These are phyloP conservation scores for Berkeleyomyces rouxiae DNA, from an alignment of 2,329 filamentous ascomycete genomes.

Conservation along the genomic window DNA sequence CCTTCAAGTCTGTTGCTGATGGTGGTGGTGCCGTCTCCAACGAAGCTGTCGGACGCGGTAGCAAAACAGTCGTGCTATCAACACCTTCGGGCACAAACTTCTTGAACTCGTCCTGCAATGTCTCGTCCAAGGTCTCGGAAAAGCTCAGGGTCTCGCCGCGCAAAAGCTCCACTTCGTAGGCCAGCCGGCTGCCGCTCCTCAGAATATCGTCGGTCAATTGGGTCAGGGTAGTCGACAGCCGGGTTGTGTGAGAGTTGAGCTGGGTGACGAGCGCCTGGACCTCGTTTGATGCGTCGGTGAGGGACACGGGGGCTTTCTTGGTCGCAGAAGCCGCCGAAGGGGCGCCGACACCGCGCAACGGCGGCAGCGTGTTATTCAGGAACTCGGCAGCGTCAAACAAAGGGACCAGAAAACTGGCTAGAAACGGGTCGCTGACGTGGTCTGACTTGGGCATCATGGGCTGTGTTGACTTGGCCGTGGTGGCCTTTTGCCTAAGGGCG, in stretches of 20 bases:
- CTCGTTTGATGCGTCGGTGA: conserved; percentile 64
- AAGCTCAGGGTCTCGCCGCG: conserved; percentile 76
- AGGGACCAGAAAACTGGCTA: conserved; percentile 58
- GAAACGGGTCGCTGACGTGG: conserved; percentile 53
- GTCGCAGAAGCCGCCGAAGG: background rate
- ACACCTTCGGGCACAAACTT: conserved; percentile 49
- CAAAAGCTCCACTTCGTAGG: conserved; percentile 86
- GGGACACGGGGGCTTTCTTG: conserved; percentile 28
- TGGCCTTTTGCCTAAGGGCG: conserved; percentile 6
- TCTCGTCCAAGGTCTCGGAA: conserved; percentile 59
- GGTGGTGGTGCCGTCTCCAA: background rate
- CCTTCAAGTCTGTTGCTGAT: conserved; percentile 12
- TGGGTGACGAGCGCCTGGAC: conserved; percentile 75
- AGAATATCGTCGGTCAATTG: conserved; percentile 90
- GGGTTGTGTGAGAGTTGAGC: conserved; percentile 73
- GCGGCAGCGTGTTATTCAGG: conserved; percentile 63
- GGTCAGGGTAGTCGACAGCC: conserved; percentile 65
- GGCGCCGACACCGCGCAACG: conserved; percentile 30
- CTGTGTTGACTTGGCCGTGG: conserved; percentile 7
- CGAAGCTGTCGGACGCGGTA: background rate
- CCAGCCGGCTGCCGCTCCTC: conserved; percentile 68
- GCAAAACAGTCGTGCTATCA: conserved; percentile 18
- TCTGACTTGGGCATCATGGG: conserved; percentile 34
- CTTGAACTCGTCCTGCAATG: conserved; percentile 51
- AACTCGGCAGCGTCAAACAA: conserved; percentile 73